Percentiles rank a stretch among this genome's conserved stretches.
These are phyloP conservation scores for Globisporangium mamillatum DNA, from an alignment of 352 stramenopile species.

Conservation along the genomic window DNA sequence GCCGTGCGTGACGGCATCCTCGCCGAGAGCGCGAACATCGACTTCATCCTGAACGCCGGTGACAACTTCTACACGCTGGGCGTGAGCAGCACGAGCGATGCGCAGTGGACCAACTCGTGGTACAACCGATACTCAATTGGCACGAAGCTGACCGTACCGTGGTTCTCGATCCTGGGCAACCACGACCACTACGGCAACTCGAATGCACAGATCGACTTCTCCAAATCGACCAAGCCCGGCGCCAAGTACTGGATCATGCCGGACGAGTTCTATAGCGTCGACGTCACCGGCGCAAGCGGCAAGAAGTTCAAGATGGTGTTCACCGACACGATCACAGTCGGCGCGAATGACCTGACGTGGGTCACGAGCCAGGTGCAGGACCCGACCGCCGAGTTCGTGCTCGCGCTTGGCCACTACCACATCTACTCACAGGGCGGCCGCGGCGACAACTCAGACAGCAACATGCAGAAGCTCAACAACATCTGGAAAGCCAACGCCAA, in stretches of 20 bases:
- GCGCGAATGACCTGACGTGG: slow-evolving; percentile 24
- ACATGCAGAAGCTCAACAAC: slow-evolving; percentile 25
- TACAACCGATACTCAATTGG: slow-evolving; percentile 35
- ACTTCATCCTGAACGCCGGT: slow-evolving; percentile 36
- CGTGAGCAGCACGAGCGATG: slow-evolving; percentile 28
- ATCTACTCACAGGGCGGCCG: slow-evolving; percentile 29
- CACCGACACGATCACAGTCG: slow-evolving; percentile 32
- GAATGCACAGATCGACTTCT: slow-evolving; percentile 33
- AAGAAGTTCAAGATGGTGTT: slow-evolving; percentile 36
- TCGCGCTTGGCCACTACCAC: slow-evolving; percentile 33
- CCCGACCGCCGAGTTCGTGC: slow-evolving; percentile 12
- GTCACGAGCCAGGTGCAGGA: slow-evolving; percentile 24
- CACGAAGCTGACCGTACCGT: slow-evolving; percentile 35
- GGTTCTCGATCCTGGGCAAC: slow-evolving; percentile 41
- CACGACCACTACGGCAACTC: slow-evolving; percentile 41
- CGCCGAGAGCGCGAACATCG: slow-evolving; percentile 22
- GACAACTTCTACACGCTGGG: slow-evolving; percentile 48
- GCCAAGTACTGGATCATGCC: slow-evolving; percentile 42
- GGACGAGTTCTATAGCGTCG: slow-evolving; percentile 33
- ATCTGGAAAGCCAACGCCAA: slow-evolving; percentile 24
- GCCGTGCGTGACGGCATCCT: slow-evolving; percentile 33
- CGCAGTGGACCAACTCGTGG: slow-evolving; percentile 32
- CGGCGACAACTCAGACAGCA: slow-evolving; percentile 28
- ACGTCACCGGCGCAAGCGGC: slow-evolving; percentile 20
- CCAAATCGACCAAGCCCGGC: slow-evolving; percentile 17